phyloP scores from a whole-genome alignment of 176 grass and related monocot genomes.

The Miscanthus lutarioriparius region DNA sequence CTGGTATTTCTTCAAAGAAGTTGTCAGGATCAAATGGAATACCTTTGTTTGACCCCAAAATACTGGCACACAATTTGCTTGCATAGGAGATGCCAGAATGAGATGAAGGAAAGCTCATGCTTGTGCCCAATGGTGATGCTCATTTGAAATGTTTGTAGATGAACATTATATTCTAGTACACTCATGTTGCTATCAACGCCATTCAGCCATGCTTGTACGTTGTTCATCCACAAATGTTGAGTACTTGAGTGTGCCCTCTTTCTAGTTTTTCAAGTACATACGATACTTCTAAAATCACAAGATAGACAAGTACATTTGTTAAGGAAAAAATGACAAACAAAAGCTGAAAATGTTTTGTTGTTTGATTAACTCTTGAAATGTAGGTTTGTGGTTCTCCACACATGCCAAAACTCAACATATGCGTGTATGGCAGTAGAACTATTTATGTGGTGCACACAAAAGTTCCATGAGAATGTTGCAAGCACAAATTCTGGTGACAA shows the following conservation, averaged over 20 bases:
- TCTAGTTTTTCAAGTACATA: constrained; percentile 39
- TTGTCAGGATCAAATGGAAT: no score
- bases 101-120: no score
- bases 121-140: no score
- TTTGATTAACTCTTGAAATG: constrained; percentile 1
- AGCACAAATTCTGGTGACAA: no score
- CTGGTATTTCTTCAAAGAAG: no score
- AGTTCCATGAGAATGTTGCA: no score
- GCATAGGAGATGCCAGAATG: no score
- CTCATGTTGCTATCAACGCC: background rate
- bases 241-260: background rate
- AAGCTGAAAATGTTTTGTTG: background rate
- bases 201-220: background rate
- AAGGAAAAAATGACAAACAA: background rate
- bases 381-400: background rate
- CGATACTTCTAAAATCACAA: background rate
- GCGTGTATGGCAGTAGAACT: background rate
- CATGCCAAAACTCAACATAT: background rate
- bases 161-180: no score
- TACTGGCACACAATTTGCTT: no score
- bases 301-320: background rate
- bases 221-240: background rate
- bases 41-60: no score
- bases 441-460: no score
- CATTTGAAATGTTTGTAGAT: no score